phyloP scores from a whole-genome alignment of 73 alveolate genomes.

The Stentor roeselii region DNA sequence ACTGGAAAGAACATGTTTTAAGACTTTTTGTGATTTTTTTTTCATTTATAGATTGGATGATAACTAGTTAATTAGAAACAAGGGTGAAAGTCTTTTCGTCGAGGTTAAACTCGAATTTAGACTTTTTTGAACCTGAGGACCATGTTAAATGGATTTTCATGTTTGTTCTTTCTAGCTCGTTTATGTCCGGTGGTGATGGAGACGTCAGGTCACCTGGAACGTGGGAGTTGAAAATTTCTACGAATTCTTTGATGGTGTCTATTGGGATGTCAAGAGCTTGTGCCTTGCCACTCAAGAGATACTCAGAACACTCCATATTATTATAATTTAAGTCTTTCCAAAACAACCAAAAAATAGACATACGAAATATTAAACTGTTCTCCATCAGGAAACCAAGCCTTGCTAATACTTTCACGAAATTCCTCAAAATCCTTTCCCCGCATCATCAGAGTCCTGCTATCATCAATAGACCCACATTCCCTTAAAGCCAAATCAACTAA shows the following conservation, averaged over 20 bases:
- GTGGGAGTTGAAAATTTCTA: background rate
- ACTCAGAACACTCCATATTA: background rate
- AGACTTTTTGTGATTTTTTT: background rate
- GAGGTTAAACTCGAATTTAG: too few species aligned
- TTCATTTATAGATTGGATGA: too few species aligned
- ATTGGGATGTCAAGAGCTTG: slow-evolving; percentile 2
- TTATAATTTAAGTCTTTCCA: slow-evolving; percentile 24
- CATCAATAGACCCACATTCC: slow-evolving; percentile 12
- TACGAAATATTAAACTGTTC: slow-evolving; percentile 25
- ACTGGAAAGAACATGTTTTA: background rate
- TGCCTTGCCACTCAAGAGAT: background rate
- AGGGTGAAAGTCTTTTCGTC: too few species aligned
- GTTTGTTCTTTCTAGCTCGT: background rate
- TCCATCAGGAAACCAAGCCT: slow-evolving; percentile 22
- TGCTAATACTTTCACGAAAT: background rate
- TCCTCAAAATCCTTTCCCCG: background rate
- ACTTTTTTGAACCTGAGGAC: too few species aligned
- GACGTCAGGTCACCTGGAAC: too few species aligned
- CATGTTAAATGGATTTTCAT: background rate
- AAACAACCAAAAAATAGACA: background rate
- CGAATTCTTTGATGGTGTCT: background rate
- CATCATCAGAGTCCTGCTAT: background rate
- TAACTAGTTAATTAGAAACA: too few species aligned
- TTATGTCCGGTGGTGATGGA: background rate
- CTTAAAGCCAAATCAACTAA: background rate